These are phyloP conservation scores for Teunomyces pallodes DNA, from an alignment of 805 yeast genomes.

Conservation along the genomic window DNA sequence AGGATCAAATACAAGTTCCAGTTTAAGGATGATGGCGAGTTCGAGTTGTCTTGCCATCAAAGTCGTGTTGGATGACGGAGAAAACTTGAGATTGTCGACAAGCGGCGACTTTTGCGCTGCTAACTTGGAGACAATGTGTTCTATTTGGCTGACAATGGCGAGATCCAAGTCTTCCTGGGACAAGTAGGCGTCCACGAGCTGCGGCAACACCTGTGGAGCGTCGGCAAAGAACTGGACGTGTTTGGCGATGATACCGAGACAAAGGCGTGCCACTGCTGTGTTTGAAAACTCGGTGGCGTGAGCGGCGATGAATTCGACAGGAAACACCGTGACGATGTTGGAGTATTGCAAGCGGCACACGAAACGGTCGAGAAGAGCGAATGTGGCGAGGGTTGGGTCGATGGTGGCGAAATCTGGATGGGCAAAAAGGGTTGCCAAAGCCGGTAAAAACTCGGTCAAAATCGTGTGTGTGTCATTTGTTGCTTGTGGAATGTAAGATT, in stretches of 20 bases:
- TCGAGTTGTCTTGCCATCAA: constrained; percentile 16
- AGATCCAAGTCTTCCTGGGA: constrained; percentile 4
- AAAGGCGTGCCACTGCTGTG: not conserved
- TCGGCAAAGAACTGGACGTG: constrained; percentile 1
- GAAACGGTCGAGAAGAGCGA: constrained; percentile 14
- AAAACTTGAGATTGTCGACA: not conserved
- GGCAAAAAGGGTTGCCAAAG: not conserved
- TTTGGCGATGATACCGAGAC: constrained; percentile 1
- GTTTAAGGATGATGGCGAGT: constrained; percentile 5
- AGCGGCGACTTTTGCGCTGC: not conserved
- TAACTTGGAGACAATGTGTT: constrained; percentile 2
- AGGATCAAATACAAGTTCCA: constrained; percentile 6
- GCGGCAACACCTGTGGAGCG: not conserved
- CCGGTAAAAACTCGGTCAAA: constrained; percentile 3
- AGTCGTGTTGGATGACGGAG: constrained; percentile 11
- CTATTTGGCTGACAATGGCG: constrained; percentile 9
- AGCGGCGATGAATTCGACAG: constrained; percentile 8
- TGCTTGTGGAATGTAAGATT: constrained; percentile 1
- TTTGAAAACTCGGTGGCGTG: not conserved
- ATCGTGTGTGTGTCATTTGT: not conserved
- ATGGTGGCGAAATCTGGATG: constrained; percentile 8
- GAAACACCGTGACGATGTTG: constrained; percentile 14
- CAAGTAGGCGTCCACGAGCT: constrained; percentile 6
- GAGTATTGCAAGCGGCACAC: constrained; percentile 11
- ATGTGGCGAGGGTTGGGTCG: constrained; percentile 12